Conservation (phyloP, 83 land plant species). For the Diphasiastrum complanatum region DNA sequence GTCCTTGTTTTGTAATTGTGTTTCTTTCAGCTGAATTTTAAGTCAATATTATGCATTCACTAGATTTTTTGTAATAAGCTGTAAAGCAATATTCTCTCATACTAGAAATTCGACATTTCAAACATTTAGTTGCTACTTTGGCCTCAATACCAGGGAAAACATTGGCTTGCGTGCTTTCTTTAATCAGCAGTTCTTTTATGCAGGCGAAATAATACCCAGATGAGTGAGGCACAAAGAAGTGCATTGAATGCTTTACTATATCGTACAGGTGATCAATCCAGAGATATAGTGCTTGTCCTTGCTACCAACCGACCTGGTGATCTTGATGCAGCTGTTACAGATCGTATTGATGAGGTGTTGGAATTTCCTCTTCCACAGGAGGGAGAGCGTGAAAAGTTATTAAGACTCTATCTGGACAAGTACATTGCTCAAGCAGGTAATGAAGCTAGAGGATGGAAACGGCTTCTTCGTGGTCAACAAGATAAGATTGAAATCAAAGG, state of each 20-base stretch:
- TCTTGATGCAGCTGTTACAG: conserved; percentile 83
- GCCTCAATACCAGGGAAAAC: too few species aligned
- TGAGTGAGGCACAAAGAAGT: conserved; percentile 97
- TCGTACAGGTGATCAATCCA: conserved; percentile 94
- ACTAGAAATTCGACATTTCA: too few species aligned
- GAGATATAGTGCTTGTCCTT: conserved; percentile 84
- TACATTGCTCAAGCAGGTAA: conserved; percentile 63
- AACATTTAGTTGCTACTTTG: too few species aligned
- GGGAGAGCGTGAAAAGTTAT: conserved; percentile 65
- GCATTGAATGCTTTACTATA: conserved; percentile 86
- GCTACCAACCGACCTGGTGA: conserved; percentile 94
- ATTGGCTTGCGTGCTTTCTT: too few species aligned
- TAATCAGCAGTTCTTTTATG: not conserved
- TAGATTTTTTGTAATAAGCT: too few species aligned
- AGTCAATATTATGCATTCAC: too few species aligned
- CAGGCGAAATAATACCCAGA: conserved; percentile 84
- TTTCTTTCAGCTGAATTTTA: too few species aligned
- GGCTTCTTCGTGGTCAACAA: conserved; percentile 38
- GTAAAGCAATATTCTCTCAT: too few species aligned
- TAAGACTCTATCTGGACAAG: conserved; percentile 69
- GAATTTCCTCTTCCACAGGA: conserved; percentile 89
- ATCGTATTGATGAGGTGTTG: conserved; percentile 78
- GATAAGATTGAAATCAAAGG: conserved; percentile 76
- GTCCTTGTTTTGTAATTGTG: too few species aligned
- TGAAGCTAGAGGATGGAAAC: conserved; percentile 32